Conservation (phyloP, 1,284 basidiomycete genomes). For the Tylopilus orsonianus region DNA sequence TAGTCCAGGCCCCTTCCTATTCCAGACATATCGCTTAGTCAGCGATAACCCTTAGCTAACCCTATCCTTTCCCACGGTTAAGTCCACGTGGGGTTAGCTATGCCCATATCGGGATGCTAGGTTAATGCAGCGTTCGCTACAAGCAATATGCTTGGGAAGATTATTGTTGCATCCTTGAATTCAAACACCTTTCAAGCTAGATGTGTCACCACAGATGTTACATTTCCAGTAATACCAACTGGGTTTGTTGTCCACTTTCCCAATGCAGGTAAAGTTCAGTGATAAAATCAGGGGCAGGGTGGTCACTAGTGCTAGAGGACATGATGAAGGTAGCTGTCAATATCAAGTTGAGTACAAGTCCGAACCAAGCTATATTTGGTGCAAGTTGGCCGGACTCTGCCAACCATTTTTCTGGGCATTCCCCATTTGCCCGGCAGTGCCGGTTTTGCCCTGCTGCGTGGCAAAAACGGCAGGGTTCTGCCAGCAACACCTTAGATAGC, state of each 20-base stretch:
- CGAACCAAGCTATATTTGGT: background rate
- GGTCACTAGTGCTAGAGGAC: background rate
- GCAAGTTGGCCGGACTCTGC: background rate
- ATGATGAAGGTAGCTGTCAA: background rate
- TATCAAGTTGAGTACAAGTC: background rate
- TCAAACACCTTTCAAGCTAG: background rate
- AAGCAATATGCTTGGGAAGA: background rate
- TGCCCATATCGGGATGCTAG: too few relatives aligned
- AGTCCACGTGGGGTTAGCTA: too few relatives aligned
- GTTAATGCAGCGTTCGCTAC: too few relatives aligned
- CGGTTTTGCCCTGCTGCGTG: background rate
- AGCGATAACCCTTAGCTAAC: too few relatives aligned
- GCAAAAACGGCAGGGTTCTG: too few relatives aligned
- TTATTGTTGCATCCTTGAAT: constrained; percentile 3
- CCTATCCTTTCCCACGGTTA: too few relatives aligned
- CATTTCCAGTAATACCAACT: constrained; percentile 4
- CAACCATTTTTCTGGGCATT: background rate
- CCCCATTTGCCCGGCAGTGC: background rate
- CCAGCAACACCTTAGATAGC: too few relatives aligned
- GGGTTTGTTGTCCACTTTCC: constrained; percentile 4
- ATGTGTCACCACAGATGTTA: background rate
- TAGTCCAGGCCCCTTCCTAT: too few relatives aligned
- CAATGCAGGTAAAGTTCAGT: background rate
- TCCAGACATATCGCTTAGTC: too few relatives aligned
- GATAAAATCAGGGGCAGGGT: background rate